phyloP scores from a whole-genome alignment of 164 flowering plant species.

The Aristolochia californica region DNA sequence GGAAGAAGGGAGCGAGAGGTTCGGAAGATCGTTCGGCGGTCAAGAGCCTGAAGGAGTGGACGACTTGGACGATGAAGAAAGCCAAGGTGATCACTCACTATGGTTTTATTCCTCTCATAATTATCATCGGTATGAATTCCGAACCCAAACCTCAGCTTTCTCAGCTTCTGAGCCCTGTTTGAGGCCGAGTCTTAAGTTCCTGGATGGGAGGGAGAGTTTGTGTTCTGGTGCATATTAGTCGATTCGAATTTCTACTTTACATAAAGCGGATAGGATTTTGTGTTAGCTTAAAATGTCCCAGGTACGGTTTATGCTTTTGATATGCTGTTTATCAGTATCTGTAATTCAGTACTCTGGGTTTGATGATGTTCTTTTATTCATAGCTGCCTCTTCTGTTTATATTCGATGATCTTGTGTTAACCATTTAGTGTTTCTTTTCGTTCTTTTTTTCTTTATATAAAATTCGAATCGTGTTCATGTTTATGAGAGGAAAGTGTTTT shows the following conservation, averaged over 20 bases:
- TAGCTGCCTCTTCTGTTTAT: no score
- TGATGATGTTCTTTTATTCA: no score
- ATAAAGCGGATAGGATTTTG: no score
- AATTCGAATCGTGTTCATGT: no score
- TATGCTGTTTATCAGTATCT: no score
- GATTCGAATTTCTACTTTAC: not conserved
- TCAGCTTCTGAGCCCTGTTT: constrained; percentile 62
- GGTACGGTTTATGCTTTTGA: no score
- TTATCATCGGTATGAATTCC: constrained; percentile 76
- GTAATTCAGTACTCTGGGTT: no score
- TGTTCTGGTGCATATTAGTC: constrained; percentile 1
- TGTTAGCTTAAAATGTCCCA: no score
- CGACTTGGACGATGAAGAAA: constrained; percentile 59
- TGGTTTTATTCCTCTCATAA: constrained; percentile 70
- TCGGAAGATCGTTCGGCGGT: constrained; percentile 21
- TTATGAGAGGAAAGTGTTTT: no score
- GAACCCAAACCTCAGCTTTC: constrained; percentile 66
- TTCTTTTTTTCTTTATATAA: no score
- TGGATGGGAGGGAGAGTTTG: no score
- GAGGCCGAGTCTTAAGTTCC: constrained; percentile 11
- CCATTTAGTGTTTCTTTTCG: no score
- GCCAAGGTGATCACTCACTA: constrained; percentile 75
- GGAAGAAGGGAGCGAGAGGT: constrained; percentile 29
- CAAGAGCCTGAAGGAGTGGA: constrained; percentile 59
- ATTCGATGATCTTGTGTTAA: not conserved